These are phyloP conservation scores for Sugiyamaella paludigena DNA, from an alignment of 1,139 yeast species.

Conservation along the genomic window DNA sequence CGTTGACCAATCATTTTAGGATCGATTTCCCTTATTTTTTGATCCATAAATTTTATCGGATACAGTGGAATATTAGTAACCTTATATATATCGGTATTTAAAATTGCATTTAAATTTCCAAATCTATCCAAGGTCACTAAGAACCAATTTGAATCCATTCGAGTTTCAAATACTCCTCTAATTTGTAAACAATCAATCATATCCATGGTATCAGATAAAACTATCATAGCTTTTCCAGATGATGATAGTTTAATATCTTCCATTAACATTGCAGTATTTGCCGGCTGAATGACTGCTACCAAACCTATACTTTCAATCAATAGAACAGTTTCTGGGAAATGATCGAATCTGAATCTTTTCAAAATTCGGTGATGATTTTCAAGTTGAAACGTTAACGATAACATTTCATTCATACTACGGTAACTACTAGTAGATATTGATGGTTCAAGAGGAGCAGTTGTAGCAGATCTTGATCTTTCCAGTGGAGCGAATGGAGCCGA, in stretches of 20 bases:
- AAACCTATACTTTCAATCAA: constrained; percentile 5
- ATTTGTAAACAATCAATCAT: constrained; percentile 8
- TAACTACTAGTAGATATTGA: too few relatives aligned
- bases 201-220: constrained; percentile 5
- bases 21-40: constrained; percentile 2
- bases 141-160: constrained; percentile 3
- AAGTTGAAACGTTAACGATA: neutral
- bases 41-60: constrained; percentile 4
- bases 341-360: constrained; percentile 7
- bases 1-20: constrained; percentile 3
- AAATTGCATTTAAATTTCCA: constrained; percentile 3
- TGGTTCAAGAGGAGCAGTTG: too few relatives aligned
- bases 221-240: constrained; percentile 5
- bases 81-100: constrained; percentile 8
- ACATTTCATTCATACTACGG: too few relatives aligned
- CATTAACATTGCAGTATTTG: constrained; percentile 8
- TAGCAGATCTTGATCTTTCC: too few relatives aligned
- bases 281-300: constrained; percentile 9
- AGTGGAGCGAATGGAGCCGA: too few relatives aligned
- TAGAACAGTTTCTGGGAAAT: constrained; percentile 11
- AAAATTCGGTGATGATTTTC: constrained; percentile 9
- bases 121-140: constrained; percentile 6
- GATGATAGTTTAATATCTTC: constrained; percentile 8
- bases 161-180: constrained; percentile 8
- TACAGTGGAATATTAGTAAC: constrained; percentile 9